A percentile compares a stretch with the other conserved stretches of the same genome.
Conservation (phyloP, 2,329 filamentous ascomycete genomes). For the Phyllosticta ampelicida region DNA sequence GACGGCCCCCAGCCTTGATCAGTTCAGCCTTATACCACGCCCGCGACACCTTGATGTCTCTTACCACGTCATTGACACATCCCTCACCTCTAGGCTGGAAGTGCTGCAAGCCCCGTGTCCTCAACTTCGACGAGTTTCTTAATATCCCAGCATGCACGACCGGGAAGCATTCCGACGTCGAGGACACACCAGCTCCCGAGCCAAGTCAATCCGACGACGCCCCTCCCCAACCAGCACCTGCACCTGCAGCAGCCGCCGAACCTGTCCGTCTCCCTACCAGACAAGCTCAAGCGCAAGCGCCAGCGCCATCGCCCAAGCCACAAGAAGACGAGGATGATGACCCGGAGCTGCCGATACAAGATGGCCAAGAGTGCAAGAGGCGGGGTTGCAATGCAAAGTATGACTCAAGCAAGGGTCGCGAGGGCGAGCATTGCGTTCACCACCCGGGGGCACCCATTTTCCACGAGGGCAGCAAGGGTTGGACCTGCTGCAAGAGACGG, state of each 20-base stretch:
- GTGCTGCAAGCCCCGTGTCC: conserved; percentile 92
- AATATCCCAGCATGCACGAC: conserved; percentile 82
- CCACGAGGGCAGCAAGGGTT: conserved; percentile 97
- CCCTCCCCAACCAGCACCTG: conserved; percentile 4
- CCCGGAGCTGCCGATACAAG: conserved; percentile 78
- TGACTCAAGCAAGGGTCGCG: conserved; percentile 19
- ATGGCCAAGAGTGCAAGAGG: conserved; percentile 64
- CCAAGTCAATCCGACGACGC: conserved; percentile 25
- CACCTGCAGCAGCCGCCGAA: conserved; percentile 12
- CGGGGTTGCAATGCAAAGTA: conserved; percentile 54
- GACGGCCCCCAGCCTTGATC: background rate
- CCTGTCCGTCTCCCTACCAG: conserved; percentile 16
- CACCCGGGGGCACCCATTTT: conserved; percentile 89
- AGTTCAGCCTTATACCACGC: background rate
- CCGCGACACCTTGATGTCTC: background rate
- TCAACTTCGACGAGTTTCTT: conserved; percentile 98
- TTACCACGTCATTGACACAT: conserved; percentile 3
- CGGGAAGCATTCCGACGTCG: conserved; percentile 83
- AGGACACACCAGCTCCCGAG: conserved; percentile 50
- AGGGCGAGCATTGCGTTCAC: conserved; percentile 69
- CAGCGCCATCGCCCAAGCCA: conserved; percentile 44
- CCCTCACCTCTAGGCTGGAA: conserved; percentile 64
- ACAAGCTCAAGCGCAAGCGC: conserved; percentile 17
- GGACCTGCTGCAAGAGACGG: conserved; percentile 89
- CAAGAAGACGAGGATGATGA: conserved; percentile 46